These are phyloP conservation scores for Ustulina deusta DNA, from an alignment of 2,329 filamentous ascomycete species.

Conservation along the genomic window DNA sequence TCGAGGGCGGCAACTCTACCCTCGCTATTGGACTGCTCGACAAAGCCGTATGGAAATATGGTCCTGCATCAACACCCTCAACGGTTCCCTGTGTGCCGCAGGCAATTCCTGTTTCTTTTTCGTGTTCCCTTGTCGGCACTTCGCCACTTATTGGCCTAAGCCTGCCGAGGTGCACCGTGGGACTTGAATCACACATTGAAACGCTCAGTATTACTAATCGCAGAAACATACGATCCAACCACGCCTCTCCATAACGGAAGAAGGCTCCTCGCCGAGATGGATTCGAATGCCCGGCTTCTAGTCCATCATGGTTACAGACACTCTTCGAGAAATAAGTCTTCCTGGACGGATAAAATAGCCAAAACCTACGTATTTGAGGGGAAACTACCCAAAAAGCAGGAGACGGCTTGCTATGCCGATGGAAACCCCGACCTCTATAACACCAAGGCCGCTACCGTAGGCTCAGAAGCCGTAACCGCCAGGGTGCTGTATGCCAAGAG, in stretches of 20 bases:
- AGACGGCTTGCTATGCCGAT: conserved; percentile 61
- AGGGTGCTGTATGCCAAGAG: conserved; percentile 44
- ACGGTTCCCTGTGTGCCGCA: conserved; percentile 50
- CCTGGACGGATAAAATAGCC: conserved; percentile 59
- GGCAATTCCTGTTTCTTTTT: conserved; percentile 61
- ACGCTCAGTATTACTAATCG: conserved; percentile 60
- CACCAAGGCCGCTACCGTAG: conserved; percentile 37
- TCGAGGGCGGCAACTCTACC: conserved; percentile 60
- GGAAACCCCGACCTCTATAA: conserved; percentile 62
- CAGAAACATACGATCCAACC: conserved; percentile 63
- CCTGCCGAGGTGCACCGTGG: conserved; percentile 62
- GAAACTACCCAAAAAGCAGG: conserved; percentile 54
- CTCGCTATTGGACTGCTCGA: conserved; percentile 57
- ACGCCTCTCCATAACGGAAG: conserved; percentile 63
- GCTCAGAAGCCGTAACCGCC: conserved; percentile 11
- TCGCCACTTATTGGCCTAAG: conserved; percentile 58
- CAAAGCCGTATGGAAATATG: conserved; percentile 54
- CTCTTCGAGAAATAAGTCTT: conserved; percentile 58
- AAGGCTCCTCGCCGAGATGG: conserved; percentile 60
- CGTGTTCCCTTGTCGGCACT: conserved; percentile 62
- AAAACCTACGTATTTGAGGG: conserved; percentile 58
- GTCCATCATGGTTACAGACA: conserved; percentile 65
- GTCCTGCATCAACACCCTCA: conserved; percentile 53
- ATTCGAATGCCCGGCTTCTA: conserved; percentile 60
- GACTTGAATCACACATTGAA: conserved; percentile 58